Conservation (phyloP, 108 stramenopile species). For the Seminavis robusta region DNA sequence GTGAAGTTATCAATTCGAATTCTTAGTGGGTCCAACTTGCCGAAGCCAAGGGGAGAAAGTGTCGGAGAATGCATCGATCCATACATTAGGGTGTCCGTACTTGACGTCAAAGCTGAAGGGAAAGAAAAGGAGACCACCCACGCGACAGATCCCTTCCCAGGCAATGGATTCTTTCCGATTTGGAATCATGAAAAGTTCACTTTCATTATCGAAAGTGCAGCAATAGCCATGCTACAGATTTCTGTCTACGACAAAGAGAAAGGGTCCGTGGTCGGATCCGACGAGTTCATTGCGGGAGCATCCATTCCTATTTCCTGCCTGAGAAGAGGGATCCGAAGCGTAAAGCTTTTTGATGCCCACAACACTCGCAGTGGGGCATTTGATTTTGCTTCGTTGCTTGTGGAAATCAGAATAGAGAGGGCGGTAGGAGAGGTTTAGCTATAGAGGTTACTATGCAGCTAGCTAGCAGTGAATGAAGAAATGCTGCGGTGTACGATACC, state of each 20-base stretch:
- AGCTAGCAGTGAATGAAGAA: not conserved
- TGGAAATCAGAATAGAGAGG: slow-evolving; percentile 43
- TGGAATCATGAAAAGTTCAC: slow-evolving; percentile 61
- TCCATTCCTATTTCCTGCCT: slow-evolving; percentile 82
- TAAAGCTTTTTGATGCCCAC: slow-evolving; percentile 71
- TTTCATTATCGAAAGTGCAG: slow-evolving; percentile 50
- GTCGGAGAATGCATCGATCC: slow-evolving; percentile 84
- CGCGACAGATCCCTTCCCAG: slow-evolving; percentile 32
- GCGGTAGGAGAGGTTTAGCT: slow-evolving; percentile 18
- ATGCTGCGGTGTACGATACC: not conserved
- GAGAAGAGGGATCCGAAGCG: slow-evolving; percentile 77
- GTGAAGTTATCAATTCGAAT: slow-evolving; percentile 53
- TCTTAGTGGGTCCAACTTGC: slow-evolving; percentile 70
- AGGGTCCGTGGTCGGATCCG: slow-evolving; percentile 8
- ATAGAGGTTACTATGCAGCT: not conserved
- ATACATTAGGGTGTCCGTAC: slow-evolving; percentile 64
- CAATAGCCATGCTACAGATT: slow-evolving; percentile 70
- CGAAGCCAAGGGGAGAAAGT: slow-evolving; percentile 70
- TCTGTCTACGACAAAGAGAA: slow-evolving; percentile 60
- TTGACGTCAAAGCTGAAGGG: slow-evolving; percentile 62
- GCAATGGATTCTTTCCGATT: slow-evolving; percentile 81
- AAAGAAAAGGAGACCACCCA: slow-evolving; percentile 41
- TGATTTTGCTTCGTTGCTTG: slow-evolving; percentile 76
- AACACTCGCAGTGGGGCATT: slow-evolving; percentile 79
- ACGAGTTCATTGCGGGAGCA: slow-evolving; percentile 74